Base-by-base conservation (phyloP, 2,329 filamentous ascomycete genomes). In the Chrysoporthe austroafricana region DNA sequence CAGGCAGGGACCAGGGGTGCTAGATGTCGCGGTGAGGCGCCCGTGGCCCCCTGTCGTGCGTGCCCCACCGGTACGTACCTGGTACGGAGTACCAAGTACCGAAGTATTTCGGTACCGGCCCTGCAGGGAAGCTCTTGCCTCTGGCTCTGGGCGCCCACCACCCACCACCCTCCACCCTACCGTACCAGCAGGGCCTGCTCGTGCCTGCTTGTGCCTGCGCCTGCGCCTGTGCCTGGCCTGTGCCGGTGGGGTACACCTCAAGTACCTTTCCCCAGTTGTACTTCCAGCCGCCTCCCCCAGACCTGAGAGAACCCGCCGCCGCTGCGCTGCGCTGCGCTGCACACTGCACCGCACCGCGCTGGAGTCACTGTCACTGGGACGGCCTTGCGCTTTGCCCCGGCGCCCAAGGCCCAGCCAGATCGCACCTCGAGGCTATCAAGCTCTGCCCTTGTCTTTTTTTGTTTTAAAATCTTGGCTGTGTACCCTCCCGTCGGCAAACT, bases 371-470 rank as follows among this genome's bases (percentile, higher is more conserved):
- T 26, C 32, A 59, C 57, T 42, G 60, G 44, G 36, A 5, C 39
- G 46, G 36, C 64, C 64, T 66, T 63, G 52, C 43, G 46, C 65
- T n/a, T 26, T 46, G 62, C 50, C 50, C 56, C 43, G 48, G 60
- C 44, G 59, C n/a, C 59, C 67, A 58, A 52, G 60, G 63, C 58
- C 50, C 67, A 69, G 64, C 43, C 67, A 69, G 66, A 69, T 64
- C 67, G 67, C 48, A 46, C 61, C 34, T 64, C 67, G 67, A 69
- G 64, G 67, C 66, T 60, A 48, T 57, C 64, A 69, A 60, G 48
- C 58, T 56, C 60, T 67, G 62, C 64, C 62, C 57, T 69, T 58
- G 63, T 64, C 56, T 66, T 69, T 69, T 50, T 68, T 65, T 69
- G 67, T 50, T 68, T 65, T 60, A 57, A 69, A 67, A 64, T 67